These are phyloP conservation scores for Claviceps humidiphila DNA, from an alignment of 2,329 filamentous ascomycete genomes.

Conservation along the genomic window DNA sequence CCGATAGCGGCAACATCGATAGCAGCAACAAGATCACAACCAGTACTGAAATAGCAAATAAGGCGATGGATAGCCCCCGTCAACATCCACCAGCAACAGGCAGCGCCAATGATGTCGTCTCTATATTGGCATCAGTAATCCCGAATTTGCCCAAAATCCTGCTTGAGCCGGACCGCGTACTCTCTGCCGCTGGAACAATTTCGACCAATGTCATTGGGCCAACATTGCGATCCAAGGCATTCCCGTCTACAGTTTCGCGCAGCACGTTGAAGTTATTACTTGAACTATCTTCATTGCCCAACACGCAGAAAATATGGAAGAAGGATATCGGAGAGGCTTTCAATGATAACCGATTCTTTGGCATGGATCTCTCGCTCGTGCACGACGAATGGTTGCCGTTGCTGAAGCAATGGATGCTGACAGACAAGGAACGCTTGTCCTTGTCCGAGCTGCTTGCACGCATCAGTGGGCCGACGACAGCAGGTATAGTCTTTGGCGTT, in stretches of 20 bases:
- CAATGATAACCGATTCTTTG: constrained; percentile 78
- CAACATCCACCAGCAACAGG: constrained; percentile 10
- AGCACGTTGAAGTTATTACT: constrained; percentile 61
- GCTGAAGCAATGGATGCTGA: constrained; percentile 68
- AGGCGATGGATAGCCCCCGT: constrained; percentile 18
- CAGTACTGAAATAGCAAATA: constrained; percentile 24
- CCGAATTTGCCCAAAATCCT: constrained; percentile 72
- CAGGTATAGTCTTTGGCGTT: constrained; percentile 96
- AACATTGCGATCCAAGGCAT: constrained; percentile 68
- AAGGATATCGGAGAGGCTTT: constrained; percentile 88
- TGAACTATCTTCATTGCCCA: constrained; percentile 63
- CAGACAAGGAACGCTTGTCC: constrained; percentile 76
- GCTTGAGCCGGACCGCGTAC: constrained; percentile 72
- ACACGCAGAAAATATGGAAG: constrained; percentile 80
- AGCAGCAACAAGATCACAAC: constrained; percentile 11
- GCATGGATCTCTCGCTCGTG: constrained; percentile 51
- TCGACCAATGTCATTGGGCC: constrained; percentile 74
- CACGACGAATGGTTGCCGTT: constrained; percentile 69
- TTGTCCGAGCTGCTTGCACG: constrained; percentile 69
- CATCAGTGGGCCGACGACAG: constrained; percentile 73
- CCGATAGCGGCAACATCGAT: constrained; percentile 8
- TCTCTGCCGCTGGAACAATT: constrained; percentile 64
- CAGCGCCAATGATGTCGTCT: constrained; percentile 61
- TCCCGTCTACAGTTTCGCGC: constrained; percentile 70
- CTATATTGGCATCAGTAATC: constrained; percentile 65